These are phyloP conservation scores for Colletotrichum australisinense DNA, from an alignment of 2,329 filamentous ascomycete species.

Conservation along the genomic window DNA sequence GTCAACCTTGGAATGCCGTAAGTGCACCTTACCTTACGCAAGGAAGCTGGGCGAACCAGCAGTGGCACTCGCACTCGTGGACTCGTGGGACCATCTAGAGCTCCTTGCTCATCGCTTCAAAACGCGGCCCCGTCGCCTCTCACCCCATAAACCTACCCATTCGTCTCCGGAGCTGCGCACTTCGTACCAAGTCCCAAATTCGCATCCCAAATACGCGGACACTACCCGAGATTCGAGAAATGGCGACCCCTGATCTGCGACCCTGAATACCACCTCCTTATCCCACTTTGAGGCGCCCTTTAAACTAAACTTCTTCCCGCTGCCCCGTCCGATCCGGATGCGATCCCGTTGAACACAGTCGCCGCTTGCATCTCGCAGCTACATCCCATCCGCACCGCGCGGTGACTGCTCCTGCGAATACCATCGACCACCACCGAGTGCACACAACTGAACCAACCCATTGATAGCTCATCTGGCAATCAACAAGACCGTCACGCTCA, in stretches of 20 bases:
- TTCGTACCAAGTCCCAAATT: not conserved
- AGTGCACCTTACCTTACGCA: too few relatives aligned
- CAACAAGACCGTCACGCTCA: not conserved
- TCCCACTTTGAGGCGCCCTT: not conserved
- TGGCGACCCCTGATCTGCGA: constrained; percentile 34
- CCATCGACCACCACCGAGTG: not conserved
- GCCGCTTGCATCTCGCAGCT: constrained; percentile 11
- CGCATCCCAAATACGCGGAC: constrained; percentile 28
- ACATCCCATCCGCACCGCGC: not conserved
- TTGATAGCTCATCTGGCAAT: not conserved
- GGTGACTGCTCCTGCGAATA: not conserved
- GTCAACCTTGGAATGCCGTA: not conserved
- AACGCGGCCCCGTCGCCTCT: not conserved
- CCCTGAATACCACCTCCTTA: constrained; percentile 27
- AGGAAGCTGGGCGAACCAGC: too few relatives aligned
- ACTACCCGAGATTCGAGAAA: constrained; percentile 16
- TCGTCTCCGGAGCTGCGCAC: not conserved
- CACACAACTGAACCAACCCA: not conserved
- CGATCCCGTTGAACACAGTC: constrained; percentile 2
- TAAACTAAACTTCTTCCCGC: not conserved
- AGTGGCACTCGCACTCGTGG: too few relatives aligned
- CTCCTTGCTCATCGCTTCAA: constrained; percentile 12
- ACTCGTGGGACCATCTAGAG: not conserved
- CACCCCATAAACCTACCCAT: not conserved
- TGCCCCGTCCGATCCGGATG: constrained; percentile 11